Conservation (phyloP, 345 rosid species). For the Cochlearia excelsa region DNA sequence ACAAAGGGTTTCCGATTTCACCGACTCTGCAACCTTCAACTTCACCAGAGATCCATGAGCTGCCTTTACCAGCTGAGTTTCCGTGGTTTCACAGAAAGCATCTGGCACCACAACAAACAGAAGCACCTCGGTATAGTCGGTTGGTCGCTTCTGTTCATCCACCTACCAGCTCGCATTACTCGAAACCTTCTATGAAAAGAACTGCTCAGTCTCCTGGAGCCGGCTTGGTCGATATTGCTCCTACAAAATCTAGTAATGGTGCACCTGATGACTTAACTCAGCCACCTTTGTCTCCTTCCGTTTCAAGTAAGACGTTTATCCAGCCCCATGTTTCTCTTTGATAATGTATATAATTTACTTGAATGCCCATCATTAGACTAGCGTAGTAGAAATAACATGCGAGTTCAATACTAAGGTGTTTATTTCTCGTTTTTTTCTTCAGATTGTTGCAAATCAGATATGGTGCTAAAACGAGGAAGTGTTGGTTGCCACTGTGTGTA, state of each 20-base stretch:
- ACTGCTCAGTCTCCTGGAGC: constrained; percentile 51
- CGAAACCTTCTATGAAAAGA: constrained; percentile 63
- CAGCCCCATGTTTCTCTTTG: neutral
- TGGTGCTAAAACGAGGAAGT: constrained; percentile 71
- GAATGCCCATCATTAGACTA: constrained; percentile 5
- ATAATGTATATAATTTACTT: neutral
- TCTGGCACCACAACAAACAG: constrained; percentile 43
- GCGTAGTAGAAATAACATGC: neutral
- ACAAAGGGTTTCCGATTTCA: constrained; percentile 40
- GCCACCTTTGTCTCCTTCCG: constrained; percentile 78
- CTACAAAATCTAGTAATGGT: constrained; percentile 54
- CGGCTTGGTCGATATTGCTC: constrained; percentile 65
- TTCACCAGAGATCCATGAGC: constrained; percentile 45
- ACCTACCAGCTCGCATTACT: constrained; percentile 56
- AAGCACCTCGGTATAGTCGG: constrained; percentile 57
- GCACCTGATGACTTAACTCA: constrained; percentile 59
- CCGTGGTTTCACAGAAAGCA: constrained; percentile 46
- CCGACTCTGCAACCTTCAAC: constrained; percentile 40
- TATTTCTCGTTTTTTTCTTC: constrained; percentile 23
- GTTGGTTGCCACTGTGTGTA: constrained; percentile 85
- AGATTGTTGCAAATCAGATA: constrained; percentile 84
- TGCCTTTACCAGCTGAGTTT: constrained; percentile 47
- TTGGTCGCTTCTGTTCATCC: constrained; percentile 55
- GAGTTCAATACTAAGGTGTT: constrained; percentile 24
- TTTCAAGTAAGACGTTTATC: constrained; percentile 51